These are phyloP conservation scores for Poa annua DNA, from an alignment of 176 grass and related monocot genomes.

Conservation along the genomic window DNA sequence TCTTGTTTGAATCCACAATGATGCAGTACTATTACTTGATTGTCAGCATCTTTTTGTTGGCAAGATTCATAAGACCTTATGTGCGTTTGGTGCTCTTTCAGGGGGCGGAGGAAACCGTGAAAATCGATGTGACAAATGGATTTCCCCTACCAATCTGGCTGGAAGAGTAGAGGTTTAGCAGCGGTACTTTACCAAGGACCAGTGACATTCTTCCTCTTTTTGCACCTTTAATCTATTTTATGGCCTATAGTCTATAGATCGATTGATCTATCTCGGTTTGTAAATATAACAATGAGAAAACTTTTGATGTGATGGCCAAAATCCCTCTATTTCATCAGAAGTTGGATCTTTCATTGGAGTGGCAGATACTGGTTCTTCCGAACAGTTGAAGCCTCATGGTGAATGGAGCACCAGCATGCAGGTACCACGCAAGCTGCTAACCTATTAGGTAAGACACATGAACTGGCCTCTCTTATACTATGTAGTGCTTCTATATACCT, in stretches of 20 bases:
- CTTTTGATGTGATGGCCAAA: background rate
- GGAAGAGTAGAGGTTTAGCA: background rate
- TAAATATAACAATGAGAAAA: background rate
- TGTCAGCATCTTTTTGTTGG: background rate
- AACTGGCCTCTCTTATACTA: background rate
- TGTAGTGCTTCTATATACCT: background rate
- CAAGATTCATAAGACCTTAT: constrained; percentile 18
- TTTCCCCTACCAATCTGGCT: background rate
- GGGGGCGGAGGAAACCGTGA: background rate
- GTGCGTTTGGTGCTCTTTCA: background rate
- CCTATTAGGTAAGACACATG: background rate
- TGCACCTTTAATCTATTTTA: background rate
- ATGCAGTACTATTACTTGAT: background rate
- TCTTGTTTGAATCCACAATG: constrained; percentile 20
- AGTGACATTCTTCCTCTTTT: background rate
- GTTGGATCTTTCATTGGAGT: too few relatives aligned
- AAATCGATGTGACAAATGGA: background rate
- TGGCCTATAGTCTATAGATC: background rate
- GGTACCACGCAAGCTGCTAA: background rate
- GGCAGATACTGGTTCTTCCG: background rate
- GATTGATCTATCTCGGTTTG: background rate
- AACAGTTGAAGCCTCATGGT: constrained; percentile 12
- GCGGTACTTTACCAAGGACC: background rate
- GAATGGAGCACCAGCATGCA: background rate
- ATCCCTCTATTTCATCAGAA: background rate